phyloP scores from a whole-genome alignment of 306 rosid species.

The Vicia sativa region DNA sequence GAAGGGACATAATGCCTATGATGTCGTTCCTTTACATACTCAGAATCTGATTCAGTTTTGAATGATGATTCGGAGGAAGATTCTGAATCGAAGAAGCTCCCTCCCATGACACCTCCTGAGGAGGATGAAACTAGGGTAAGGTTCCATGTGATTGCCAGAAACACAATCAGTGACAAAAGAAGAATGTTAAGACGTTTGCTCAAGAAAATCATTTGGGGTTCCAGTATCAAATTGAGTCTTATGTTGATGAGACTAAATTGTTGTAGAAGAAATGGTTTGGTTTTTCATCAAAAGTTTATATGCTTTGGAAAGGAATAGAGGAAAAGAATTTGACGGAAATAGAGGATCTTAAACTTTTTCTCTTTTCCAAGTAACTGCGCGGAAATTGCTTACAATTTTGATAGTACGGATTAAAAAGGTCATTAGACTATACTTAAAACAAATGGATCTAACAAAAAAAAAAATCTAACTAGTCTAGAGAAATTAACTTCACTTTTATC shows the following conservation, averaged over 20 bases:
- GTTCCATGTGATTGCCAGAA: constrained; percentile 8
- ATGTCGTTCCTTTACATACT: no score
- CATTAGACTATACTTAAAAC: no score
- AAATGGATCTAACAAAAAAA: no score
- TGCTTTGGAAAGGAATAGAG: no score
- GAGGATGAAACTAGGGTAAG: constrained; percentile 33
- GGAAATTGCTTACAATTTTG: no score
- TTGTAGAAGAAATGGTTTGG: background rate
- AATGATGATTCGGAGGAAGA: constrained; percentile 34
- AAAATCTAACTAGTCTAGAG: no score
- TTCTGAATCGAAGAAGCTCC: constrained; percentile 44
- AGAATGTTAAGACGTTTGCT: constrained; percentile 9
- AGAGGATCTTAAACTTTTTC: no score
- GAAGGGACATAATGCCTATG: no score
- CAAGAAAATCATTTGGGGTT: constrained; percentile 19
- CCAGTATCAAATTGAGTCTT: background rate
- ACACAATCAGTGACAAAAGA: constrained; percentile 20
- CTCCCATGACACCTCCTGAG: constrained; percentile 44
- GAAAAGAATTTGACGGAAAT: no score
- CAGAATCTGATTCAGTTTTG: background rate
- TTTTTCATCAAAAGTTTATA: background rate
- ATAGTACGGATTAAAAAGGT: no score
- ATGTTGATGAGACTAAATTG: background rate
- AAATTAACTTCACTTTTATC: no score
- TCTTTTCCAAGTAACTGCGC: no score